Evolutionary conservation across 805 yeast genomes (phyloP).

Genomic region (Sugiyamaella smithiae): DNA sequence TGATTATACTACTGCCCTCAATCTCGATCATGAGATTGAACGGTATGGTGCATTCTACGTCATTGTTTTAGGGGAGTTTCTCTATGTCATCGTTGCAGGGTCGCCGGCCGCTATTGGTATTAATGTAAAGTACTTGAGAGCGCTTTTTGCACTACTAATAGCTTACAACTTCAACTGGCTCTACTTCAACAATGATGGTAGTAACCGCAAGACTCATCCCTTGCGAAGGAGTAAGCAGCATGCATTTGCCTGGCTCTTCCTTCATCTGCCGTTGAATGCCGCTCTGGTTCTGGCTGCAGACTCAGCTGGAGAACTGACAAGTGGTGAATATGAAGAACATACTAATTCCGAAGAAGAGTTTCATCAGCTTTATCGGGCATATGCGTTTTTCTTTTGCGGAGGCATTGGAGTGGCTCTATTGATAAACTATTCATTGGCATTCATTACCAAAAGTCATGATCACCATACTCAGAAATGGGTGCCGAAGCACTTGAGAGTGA

Average conservation of each 20-base stretch:
- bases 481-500: slow-evolving; percentile 39
- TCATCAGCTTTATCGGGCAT: background rate
- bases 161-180: slow-evolving; percentile 52
- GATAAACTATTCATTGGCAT: slow-evolving; percentile 41
- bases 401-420: slow-evolving; percentile 49
- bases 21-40: slow-evolving; percentile 67
- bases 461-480: slow-evolving; percentile 33
- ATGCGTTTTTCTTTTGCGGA: slow-evolving; percentile 47
- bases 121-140: slow-evolving; percentile 45
- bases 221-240: slow-evolving; percentile 46
- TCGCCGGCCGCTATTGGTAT: slow-evolving; percentile 50
- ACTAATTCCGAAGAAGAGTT: slow-evolving; percentile 10
- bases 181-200: slow-evolving; percentile 54
- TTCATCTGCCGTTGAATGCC: slow-evolving; percentile 53
- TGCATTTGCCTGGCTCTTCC: slow-evolving; percentile 46
- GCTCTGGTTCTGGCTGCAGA: slow-evolving; percentile 52
- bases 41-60: slow-evolving; percentile 55
- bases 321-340: slow-evolving; percentile 29
- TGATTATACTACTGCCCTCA: slow-evolving; percentile 55
- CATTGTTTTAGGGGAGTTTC: slow-evolving; percentile 64
- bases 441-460: slow-evolving; percentile 46
- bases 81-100: slow-evolving; percentile 50
- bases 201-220: slow-evolving; percentile 50
- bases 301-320: slow-evolving; percentile 51
- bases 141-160: slow-evolving; percentile 45